Base-by-base conservation (phyloP, 2,329 filamentous ascomycete species). In the Capronia americana region DNA sequence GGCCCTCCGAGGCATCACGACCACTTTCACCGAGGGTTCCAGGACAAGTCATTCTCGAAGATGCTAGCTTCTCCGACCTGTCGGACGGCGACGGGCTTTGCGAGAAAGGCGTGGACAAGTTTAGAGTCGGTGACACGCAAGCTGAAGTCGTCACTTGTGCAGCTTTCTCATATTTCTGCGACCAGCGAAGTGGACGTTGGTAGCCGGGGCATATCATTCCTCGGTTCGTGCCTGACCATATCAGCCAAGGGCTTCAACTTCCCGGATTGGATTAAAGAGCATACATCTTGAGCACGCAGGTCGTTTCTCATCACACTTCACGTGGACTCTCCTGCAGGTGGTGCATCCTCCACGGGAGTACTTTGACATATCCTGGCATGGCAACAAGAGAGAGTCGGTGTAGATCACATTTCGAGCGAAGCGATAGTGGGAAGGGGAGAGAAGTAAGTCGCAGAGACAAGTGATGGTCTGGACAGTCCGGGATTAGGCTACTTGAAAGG, bases 251-350 rank as follows among this genome's bases (percentile, higher is more conserved):
- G 20, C n/a, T 41, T n/a, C 14, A 17, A 41, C n/a, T 14, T 41
- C 34, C 7, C n/a, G 7, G 12, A 28, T 55, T 17, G 24, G 20
- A n/a, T 55, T 17, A 6, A 28, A 24, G 12, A 55, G 50, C 59
- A 26, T 55, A 61, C 59, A 61, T 61, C 59, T 55, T 24, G 59
- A 61, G 34, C 59, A 61, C 5, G 48, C 48, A n/a, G 59, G 59
- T n/a, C 30, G n/a, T 24, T 30, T 61, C 32, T 61, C 48, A 23
- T 61, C 59, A 44, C 59, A 61, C 20, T 61, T 61, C 20, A 55
- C 30, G 23, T 61, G 59, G 20, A 34, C 30, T n/a, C 26, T 44
- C 34, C 50, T 30, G 32, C 59, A 61, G 24, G 50, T 44, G 30
- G 30, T 12, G 46, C 59, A 61, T 17, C 59, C 59, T 44, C 48